Percentiles rank a stretch among this genome's conserved stretches.
Conservation (phyloP, 805 yeast species). For the Ogataea glucozyma region DNA sequence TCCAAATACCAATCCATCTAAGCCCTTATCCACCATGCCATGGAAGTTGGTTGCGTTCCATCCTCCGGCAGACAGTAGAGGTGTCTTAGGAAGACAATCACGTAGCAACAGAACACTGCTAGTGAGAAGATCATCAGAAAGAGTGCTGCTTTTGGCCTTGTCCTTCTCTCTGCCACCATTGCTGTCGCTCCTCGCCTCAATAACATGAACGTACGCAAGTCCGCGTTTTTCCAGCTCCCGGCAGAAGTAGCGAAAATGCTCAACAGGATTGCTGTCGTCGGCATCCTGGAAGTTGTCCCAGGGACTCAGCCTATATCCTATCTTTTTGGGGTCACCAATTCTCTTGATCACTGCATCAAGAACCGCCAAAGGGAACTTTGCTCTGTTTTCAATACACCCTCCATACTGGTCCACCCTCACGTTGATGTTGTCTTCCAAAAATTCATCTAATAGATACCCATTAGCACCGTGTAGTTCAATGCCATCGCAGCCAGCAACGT, state of each 20-base stretch:
- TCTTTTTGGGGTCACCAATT: constrained; percentile 37
- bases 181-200: constrained; percentile 39
- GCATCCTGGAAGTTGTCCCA: constrained; percentile 35
- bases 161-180: constrained; percentile 30
- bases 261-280: constrained; percentile 23
- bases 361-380: constrained; percentile 36
- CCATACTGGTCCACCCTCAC: constrained; percentile 54
- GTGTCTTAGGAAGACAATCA: constrained; percentile 31
- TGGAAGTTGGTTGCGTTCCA: constrained; percentile 30
- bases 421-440: constrained; percentile 38
- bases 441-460: constrained; percentile 42
- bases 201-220: constrained; percentile 39
- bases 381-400: constrained; percentile 46
- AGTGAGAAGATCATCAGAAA: constrained; percentile 26
- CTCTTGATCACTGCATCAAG: constrained; percentile 39
- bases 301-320: constrained; percentile 40
- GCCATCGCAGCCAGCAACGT: constrained; percentile 41
- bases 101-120: constrained; percentile 16
- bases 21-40: constrained; percentile 7
- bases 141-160: constrained; percentile 19
- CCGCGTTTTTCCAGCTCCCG: constrained; percentile 35
- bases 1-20: constrained; percentile 41
- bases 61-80: constrained; percentile 31
- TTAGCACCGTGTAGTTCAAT: constrained; percentile 44
- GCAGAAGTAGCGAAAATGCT: constrained; percentile 32